These are phyloP conservation scores for Neurospora discreta DNA, from an alignment of 495 filamentous ascomycete genomes.

Conservation along the genomic window DNA sequence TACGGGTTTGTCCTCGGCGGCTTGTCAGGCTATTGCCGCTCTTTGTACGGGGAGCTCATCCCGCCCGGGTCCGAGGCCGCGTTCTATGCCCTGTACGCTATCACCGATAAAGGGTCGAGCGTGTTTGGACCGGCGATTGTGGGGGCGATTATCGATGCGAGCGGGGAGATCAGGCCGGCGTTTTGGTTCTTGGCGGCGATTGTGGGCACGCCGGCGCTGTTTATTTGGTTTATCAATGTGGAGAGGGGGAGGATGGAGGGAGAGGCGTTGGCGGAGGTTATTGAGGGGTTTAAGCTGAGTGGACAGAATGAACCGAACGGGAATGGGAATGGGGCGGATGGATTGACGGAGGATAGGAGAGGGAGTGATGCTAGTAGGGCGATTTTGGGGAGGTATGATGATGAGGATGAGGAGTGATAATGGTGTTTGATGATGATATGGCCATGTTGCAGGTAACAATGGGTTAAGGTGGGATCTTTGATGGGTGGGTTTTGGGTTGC, in stretches of 20 bases:
- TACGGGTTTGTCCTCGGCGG: constrained; percentile 93
- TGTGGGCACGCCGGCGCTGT: constrained; percentile 68
- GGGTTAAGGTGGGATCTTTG: background rate
- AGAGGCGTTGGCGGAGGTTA: constrained; percentile 52
- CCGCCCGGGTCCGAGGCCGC: constrained; percentile 90
- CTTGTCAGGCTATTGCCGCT: constrained; percentile 85
- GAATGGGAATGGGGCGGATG: background rate
- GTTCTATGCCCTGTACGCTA: constrained; percentile 93
- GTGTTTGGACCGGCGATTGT: constrained; percentile 93
- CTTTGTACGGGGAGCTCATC: constrained; percentile 82
- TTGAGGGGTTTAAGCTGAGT: constrained; percentile 43
- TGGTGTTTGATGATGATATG: background rate
- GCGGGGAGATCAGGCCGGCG: constrained; percentile 82
- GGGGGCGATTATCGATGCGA: constrained; percentile 77
- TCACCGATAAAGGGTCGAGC: constrained; percentile 94
- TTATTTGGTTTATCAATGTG: constrained; percentile 82
- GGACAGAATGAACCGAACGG: background rate
- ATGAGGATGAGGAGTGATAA: constrained; percentile 12
- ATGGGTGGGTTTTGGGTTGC: background rate
- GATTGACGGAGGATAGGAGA: constrained; percentile 1
- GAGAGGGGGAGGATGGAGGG: constrained; percentile 78
- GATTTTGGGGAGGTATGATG: constrained; percentile 25
- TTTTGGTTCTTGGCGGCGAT: constrained; percentile 86
- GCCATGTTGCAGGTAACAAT: background rate
- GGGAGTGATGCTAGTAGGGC: constrained; percentile 17